Percentiles rank a stretch among this genome's conserved stretches.
These are phyloP conservation scores for Guillardia theta DNA, from an alignment of 78 protist species.

Conservation along the genomic window DNA sequence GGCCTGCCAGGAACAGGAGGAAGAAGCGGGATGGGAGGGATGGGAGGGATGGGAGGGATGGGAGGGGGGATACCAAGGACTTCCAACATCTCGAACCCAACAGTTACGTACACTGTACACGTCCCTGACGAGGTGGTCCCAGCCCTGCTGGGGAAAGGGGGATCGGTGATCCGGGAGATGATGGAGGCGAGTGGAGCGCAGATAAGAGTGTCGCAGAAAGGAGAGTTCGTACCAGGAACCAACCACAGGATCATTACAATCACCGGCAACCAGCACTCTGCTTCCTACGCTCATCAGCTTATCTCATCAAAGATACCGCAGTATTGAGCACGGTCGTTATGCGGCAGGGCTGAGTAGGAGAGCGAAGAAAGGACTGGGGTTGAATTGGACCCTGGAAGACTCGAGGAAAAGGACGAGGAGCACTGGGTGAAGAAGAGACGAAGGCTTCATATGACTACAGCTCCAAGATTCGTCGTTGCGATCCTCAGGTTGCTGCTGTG, in stretches of 20 bases:
- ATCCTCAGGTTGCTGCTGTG: too few species aligned
- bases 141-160: constrained; percentile 25
- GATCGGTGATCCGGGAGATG: not conserved
- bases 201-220: constrained; percentile 16
- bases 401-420: too few species aligned
- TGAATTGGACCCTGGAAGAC: too few species aligned
- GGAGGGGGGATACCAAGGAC: not conserved
- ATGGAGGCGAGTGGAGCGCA: not conserved
- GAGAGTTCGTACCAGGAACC: constrained; percentile 4
- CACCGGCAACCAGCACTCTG: not conserved
- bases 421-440: too few species aligned
- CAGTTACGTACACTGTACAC: not conserved
- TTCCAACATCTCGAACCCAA: too few species aligned
- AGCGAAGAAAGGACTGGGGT: too few species aligned
- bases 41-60: not conserved
- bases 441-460: too few species aligned
- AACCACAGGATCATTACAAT: not conserved
- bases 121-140: not conserved
- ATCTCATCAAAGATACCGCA: not conserved
- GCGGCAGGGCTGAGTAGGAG: too few species aligned
- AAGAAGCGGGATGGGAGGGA: not conserved
- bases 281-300: not conserved
- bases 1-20: not conserved
- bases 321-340: not conserved
- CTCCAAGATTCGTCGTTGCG: too few species aligned